phyloP scores from a whole-genome alignment of 2,329 filamentous ascomycete species.

The Neobulgaria alba region DNA sequence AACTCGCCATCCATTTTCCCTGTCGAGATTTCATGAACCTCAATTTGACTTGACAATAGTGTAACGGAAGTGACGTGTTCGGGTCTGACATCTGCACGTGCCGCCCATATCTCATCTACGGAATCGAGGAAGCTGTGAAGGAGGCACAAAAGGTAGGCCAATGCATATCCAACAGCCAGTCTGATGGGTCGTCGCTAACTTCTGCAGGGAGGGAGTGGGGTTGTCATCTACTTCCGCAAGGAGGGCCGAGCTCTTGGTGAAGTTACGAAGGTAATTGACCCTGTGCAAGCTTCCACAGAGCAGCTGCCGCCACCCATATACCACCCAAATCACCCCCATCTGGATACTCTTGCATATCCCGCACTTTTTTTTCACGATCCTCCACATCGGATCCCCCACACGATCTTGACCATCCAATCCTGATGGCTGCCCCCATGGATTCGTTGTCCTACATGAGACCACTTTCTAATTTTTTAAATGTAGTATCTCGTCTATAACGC shows the following conservation, averaged over 20 bases:
- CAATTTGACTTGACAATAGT: slow-evolving; percentile 37
- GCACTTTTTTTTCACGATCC: background rate
- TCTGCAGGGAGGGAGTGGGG: slow-evolving; percentile 19
- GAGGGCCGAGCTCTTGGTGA: slow-evolving; percentile 91
- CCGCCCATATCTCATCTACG: slow-evolving; percentile 89
- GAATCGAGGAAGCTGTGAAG: slow-evolving; percentile 94
- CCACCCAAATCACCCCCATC: slow-evolving; percentile 32
- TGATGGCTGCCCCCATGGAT: slow-evolving; percentile 10
- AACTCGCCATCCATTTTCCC: slow-evolving; percentile 3
- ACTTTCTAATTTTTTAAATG: slow-evolving; percentile 16
- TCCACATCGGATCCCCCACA: slow-evolving; percentile 66
- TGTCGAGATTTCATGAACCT: background rate
- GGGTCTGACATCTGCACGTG: slow-evolving; percentile 98
- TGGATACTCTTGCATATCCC: slow-evolving; percentile 12
- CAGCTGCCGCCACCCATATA: slow-evolving; percentile 43
- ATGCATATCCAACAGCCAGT: slow-evolving; percentile 1
- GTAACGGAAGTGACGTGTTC: slow-evolving; percentile 96
- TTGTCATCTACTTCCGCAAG: slow-evolving; percentile 95
- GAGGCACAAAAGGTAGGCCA: slow-evolving; percentile 65
- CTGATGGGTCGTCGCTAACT: slow-evolving; percentile 4
- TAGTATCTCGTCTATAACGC: slow-evolving; percentile 61
- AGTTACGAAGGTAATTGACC: slow-evolving; percentile 41
- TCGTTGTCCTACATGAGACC: slow-evolving; percentile 43
- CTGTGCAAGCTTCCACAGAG: slow-evolving; percentile 55
- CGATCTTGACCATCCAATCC: slow-evolving; percentile 10